A percentile compares a stretch with the other conserved stretches of the same genome.
Conservation (phyloP, 345 rosid species). For the Acer negundo region DNA sequence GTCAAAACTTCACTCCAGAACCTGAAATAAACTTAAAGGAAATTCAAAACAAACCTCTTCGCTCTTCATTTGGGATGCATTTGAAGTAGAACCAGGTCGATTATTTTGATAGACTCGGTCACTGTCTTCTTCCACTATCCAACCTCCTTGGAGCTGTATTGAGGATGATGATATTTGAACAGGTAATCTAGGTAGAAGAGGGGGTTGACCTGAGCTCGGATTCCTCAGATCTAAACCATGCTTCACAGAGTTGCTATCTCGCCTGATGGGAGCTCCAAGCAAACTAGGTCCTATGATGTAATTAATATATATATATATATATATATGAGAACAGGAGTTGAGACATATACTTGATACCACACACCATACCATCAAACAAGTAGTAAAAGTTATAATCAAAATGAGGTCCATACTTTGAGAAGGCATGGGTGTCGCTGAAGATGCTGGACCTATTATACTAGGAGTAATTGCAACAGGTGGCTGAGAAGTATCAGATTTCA, state of each 20-base stretch:
- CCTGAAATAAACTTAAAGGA: constrained; percentile 15
- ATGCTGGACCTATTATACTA: constrained; percentile 40
- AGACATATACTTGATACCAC: neutral
- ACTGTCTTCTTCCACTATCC: constrained; percentile 70
- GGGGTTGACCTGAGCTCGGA: constrained; percentile 68
- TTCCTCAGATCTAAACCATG: constrained; percentile 56
- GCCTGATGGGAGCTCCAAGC: constrained; percentile 80
- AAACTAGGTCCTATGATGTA: constrained; percentile 71
- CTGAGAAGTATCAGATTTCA: constrained; percentile 64
- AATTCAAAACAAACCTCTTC: constrained; percentile 64
- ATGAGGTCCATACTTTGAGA: constrained; percentile 62
- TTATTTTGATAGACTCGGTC: constrained; percentile 29
- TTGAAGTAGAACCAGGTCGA: constrained; percentile 40
- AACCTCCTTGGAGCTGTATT: constrained; percentile 59
- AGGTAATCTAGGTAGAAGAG: constrained; percentile 62
- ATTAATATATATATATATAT: constrained; percentile 23
- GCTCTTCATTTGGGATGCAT: constrained; percentile 52
- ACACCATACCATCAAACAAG: constrained; percentile 19
- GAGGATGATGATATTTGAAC: constrained; percentile 43
- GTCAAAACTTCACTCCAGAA: neutral
- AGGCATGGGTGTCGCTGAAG: constrained; percentile 45
- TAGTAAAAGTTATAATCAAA: constrained; percentile 1
- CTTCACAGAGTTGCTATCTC: constrained; percentile 53
- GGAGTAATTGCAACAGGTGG: constrained; percentile 50
- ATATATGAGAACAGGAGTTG: constrained; percentile 5